Base-by-base conservation (phyloP, 2,329 filamentous ascomycete species). In the Teratosphaeria zuluensis region DNA sequence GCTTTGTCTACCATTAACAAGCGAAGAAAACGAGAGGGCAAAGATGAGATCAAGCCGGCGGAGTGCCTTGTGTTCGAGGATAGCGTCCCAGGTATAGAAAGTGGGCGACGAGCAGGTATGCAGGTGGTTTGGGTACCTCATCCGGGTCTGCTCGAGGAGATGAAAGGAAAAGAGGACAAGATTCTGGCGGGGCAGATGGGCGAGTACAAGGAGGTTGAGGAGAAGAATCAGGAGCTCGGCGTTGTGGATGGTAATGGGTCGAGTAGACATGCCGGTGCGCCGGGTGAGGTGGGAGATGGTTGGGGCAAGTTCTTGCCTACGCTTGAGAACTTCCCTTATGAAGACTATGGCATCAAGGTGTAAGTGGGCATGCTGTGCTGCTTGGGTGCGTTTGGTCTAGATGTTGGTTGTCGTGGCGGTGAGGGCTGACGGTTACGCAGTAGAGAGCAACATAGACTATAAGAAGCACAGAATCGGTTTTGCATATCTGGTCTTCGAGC, bases 31-130 rank as follows among this genome's bases (percentile, higher is more conserved):
- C 62, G 78, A 0, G 75, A 80, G 3, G 84, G 83, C 56, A 76
- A 80, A 63, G 76, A 82, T 60, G 78, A 80, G 56, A 86, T 99
- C 62, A 79, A 71, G 57, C 90, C 91, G 0, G 88, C 89, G 65
- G 92, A 97, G 74, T 97, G 94, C 71, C 79, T 99, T 16, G 94
- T 97, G 0, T 97, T 99, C 68, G 94, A 99, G 75, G 94, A 99
- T 73, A 90, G 87, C 53, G 92, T 97, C 1, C 90, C 91, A 0
- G 94, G 94, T 3, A 90, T 96, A 2, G 94, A 99, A 75, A 85
- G 90, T 1, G 94, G 91, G 4, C 80, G 94, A 56, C 84, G 94
- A 64, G 94, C 94, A 0, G 92, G 92, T 0, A 97, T 97, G 92
- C 85, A 92, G 64, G 91, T 95, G 12, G 80, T 96, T 1, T 99